Base-by-base conservation (phyloP, 352 stramenopile genomes). In the Pythium diclinum region DNA sequence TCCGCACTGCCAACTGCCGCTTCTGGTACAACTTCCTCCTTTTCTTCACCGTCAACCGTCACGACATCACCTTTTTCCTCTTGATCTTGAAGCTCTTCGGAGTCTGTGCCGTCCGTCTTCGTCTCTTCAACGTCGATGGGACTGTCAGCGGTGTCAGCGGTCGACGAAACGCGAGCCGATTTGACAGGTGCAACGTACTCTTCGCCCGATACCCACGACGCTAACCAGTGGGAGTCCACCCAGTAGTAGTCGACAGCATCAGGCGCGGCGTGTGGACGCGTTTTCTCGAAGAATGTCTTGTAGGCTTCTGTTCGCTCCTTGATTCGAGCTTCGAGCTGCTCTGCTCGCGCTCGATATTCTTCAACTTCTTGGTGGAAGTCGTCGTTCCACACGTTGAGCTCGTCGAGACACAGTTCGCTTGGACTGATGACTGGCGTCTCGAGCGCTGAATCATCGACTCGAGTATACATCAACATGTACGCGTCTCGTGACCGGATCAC, bases 381-480 rank as follows among this genome's bases (percentile, higher is more conserved):
- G 0, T 56, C 46, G 57, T 92, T 92, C 23, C 77, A 72, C 23
- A 72, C 66, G 38, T 77, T 68, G 16, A 94, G 73, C 52, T 83
- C 75, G 21, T 86, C 74, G 21, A 66, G 49, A 52, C 76, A 68
- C 44, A 64, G 76, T 11, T 74, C 44, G 28, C 64, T 61, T 30
- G 65, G 52, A 4, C 59, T 32, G 14, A 56, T 47, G 47, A n/a
- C 33, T 25, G 5, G 3, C 0, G 32, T 38, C 11, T 47, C 47
- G 14, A 51, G 46, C n/a, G 66, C 11, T 1, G 67, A 59, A 21
- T 66, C 56, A 17, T 84, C 73, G 2, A 84, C 79, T 32, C 78
- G 77, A 55, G 81, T 74, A 59, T 95, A 96, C 32, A 95, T 67
- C 21, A 96, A 68, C 87, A 96, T 96, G 65, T 96, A 96, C 14